Evolutionary conservation across 768 basidiomycete genomes (phyloP), one percentile per base, ranked within the genome.

Genomic region (Boletus patriciae): DNA sequence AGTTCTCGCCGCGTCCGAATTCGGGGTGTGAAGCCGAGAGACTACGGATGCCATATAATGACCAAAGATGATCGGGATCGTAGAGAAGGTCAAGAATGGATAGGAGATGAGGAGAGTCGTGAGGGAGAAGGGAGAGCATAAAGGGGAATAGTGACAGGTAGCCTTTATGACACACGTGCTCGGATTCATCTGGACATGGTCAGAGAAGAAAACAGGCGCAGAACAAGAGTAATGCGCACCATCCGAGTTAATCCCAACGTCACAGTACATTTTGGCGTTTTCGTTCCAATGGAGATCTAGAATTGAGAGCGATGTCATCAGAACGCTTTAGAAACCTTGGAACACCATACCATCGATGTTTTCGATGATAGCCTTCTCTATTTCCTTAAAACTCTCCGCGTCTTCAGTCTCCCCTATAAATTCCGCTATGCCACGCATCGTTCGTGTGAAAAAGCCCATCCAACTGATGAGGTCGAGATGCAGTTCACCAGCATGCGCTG

Each of bases 81-180:
- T 74, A 80, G 31, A 98, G 76, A 37, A 94, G 73, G 66, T 94
- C 88, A 44, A 98, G 80, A 58, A 93, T 86, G n/a, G 84, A 73
- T 19, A 83, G 87, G 33, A 98, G 81, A 62, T 89, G 90, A 3
- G 90, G 85, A 0, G 96, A 95, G 37, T 83, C 76, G 0, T 88
- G 75, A 1, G 87, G 79, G 15, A 98, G 81, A 52, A 96, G 84
- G 18, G 85, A 85, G 3, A 96, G 83, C 49, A 97, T 77, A 76
- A 98, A 84, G 11, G 95, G 95, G 81, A 97, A 98, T 34, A 98
- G 80, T 0, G 95, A 94, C 34, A 98, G 80, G 70, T 98, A 98
- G 41, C 95, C 95, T 65, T 82, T 85, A 72, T 98, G 85, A 74
- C 95, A 98, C 54, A 94, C 85, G 64, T 91, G 88, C 65, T 88